Evolutionary conservation across 441 rosid species (phyloP), one percentile per base, ranked within the genome.

Genomic region (Metrosideros polymorpha): DNA sequence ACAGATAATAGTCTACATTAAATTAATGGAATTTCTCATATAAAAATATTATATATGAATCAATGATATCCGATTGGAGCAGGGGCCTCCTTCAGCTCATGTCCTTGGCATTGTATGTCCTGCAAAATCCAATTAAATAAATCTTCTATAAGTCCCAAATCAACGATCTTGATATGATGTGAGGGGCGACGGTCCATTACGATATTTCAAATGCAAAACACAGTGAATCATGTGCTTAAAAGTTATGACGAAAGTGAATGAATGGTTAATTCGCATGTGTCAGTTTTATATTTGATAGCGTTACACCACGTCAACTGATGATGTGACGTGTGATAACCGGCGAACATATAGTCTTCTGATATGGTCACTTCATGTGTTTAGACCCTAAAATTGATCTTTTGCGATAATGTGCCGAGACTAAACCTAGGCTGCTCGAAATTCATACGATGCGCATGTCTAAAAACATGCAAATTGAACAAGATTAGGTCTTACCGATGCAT

Each of bases 81-180:
- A 30, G 97, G 94, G 45, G 96, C 92, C 63, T 94, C 94, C 82
- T 89, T 94, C 86, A 96, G 87, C 88, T 95, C 93, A 71, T 92
- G 93, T 29, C 99, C 97, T 86, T 95, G 92, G 71, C 85, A 92
- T 18, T 94, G 97, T 85, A 96, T 89, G 87, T 96, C 99, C 98
- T 95, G 96, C 90, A 87, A 22, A 13, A 43, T 83, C 71, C 39
- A n/a, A 54, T n/a, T 43, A 25, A 57, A 82, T 32, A 25, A 82
- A 43, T 18, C 50, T 77, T 45, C 22, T 22, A 0, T 39, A 29
- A 51, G 29, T 45, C 42, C 35, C 45, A 12, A 35, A 43, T 29
- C 54, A 47, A 15, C 2, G 47, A 29, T 59, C 15, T 30, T 27
- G 55, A 71, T 43, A 9, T 0, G 57, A 17, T 32, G 6, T 17